phyloP scores from a whole-genome alignment of 2,329 filamentous ascomycete genomes.

The Elsinoe perseae region DNA sequence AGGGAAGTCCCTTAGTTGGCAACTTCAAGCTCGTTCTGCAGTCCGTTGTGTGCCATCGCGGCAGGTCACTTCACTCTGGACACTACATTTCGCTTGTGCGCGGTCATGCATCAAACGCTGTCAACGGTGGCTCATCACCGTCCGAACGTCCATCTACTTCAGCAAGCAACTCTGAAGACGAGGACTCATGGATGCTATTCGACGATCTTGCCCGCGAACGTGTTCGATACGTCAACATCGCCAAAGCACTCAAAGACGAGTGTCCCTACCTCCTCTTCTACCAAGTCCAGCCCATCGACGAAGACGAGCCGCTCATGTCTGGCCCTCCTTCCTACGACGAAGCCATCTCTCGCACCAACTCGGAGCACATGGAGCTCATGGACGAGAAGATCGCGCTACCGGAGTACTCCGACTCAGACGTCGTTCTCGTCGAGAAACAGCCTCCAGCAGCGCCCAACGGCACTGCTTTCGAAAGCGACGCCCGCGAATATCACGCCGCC shows the following conservation, averaged over 20 bases:
- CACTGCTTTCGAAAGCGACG: neutral
- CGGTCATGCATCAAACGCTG: constrained; percentile 47
- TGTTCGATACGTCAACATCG: constrained; percentile 69
- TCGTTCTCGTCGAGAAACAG: constrained; percentile 17
- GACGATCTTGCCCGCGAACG: constrained; percentile 74
- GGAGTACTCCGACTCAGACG: constrained; percentile 16
- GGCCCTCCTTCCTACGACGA: constrained; percentile 26
- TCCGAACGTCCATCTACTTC: constrained; percentile 25
- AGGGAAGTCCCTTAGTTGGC: constrained; percentile 62
- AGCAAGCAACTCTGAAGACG: constrained; percentile 36
- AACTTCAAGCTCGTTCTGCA: constrained; percentile 91
- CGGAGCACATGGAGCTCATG: constrained; percentile 16
- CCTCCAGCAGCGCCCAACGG: constrained; percentile 17
- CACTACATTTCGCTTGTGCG: constrained; percentile 86
- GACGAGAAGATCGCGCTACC: constrained; percentile 17
- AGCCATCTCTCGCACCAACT: constrained; percentile 20
- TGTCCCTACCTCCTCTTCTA: constrained; percentile 95
- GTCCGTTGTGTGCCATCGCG: constrained; percentile 86
- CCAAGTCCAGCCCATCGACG: constrained; percentile 80
- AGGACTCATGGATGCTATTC: constrained; percentile 80
- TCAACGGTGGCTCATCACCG: constrained; percentile 33
- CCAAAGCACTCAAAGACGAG: constrained; percentile 69
- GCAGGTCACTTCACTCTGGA: constrained; percentile 74
- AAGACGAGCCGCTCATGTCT: constrained; percentile 41
- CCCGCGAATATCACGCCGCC: constrained; percentile 11